Percentiles rank a stretch among this genome's conserved stretches.
These are phyloP conservation scores for Suhomyces bokatorum DNA, from an alignment of 1,139 yeast genomes.

Conservation along the genomic window DNA sequence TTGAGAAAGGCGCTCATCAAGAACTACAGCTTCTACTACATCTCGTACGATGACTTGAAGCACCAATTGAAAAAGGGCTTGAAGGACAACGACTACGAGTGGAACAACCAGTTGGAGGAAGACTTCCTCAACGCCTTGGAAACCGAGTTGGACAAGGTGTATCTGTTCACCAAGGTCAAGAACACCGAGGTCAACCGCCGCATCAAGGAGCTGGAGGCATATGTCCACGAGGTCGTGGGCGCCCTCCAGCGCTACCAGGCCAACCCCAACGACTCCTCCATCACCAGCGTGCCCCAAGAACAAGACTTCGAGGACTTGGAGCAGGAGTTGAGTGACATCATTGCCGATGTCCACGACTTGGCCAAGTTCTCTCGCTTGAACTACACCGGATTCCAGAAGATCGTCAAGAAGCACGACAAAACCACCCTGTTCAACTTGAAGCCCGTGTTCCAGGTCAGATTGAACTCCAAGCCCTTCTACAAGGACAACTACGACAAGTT, in stretches of 20 bases:
- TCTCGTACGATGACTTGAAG: constrained; percentile 87
- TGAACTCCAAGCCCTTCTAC: constrained; percentile 91
- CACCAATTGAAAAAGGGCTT: constrained; percentile 71
- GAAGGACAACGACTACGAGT: constrained; percentile 50
- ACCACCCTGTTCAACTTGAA: constrained; percentile 78
- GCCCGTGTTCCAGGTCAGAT: constrained; percentile 90
- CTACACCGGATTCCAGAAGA: constrained; percentile 95
- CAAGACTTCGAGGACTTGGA: constrained; percentile 89
- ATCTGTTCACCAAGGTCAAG: constrained; percentile 84
- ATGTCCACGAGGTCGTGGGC: constrained; percentile 64
- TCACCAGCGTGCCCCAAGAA: constrained; percentile 53
- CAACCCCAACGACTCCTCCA: constrained; percentile 20
- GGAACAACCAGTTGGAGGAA: constrained; percentile 82
- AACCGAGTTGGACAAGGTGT: constrained; percentile 84
- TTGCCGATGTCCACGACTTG: constrained; percentile 96
- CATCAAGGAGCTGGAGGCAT: constrained; percentile 74
- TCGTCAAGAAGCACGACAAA: constrained; percentile 94
- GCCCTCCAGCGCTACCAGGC: constrained; percentile 26
- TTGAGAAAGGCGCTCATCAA: constrained; percentile 70
- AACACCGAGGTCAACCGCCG: constrained; percentile 80
- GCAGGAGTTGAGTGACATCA: constrained; percentile 86
- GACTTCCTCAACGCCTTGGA: constrained; percentile 74
- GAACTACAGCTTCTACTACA: constrained; percentile 87
- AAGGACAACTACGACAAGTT: constrained; percentile 89
- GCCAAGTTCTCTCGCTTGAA: constrained; percentile 90